These are phyloP conservation scores for Coprinellus aureogranulatus DNA, from an alignment of 768 basidiomycete genomes.

Conservation along the genomic window DNA sequence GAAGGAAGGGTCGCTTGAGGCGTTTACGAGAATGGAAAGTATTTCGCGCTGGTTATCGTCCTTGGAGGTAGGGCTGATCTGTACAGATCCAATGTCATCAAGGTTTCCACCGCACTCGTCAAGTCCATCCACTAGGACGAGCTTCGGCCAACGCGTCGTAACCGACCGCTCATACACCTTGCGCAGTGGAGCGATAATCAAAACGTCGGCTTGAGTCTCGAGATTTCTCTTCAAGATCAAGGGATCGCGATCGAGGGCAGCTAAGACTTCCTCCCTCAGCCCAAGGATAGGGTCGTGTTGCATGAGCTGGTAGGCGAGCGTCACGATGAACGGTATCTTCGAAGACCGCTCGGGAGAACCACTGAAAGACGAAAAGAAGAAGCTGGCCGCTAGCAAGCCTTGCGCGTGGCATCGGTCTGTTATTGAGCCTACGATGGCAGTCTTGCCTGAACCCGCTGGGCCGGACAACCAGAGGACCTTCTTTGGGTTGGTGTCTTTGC, in stretches of 20 bases:
- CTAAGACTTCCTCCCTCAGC: slow-evolving; percentile 5
- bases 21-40: not conserved
- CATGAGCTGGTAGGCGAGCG: slow-evolving; percentile 30
- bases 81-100: too few relatives aligned
- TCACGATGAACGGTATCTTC: slow-evolving; percentile 22
- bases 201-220: slow-evolving; percentile 13
- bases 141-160: not conserved
- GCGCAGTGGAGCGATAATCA: slow-evolving; percentile 15
- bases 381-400: slow-evolving; percentile 28
- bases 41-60: not conserved
- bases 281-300: slow-evolving; percentile 1
- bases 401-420: slow-evolving; percentile 15
- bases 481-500: not conserved
- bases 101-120: slow-evolving; percentile 21
- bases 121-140: slow-evolving; percentile 24
- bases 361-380: slow-evolving; percentile 33
- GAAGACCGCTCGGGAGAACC: slow-evolving; percentile 16
- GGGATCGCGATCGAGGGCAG: slow-evolving; percentile 11
- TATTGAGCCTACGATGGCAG: slow-evolving; percentile 24
- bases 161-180: not conserved
- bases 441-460: slow-evolving; percentile 27
- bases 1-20: not conserved
- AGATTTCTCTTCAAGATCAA: slow-evolving; percentile 16
- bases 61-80: not conserved
- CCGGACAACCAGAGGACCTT: slow-evolving; percentile 20